phyloP scores from a whole-genome alignment of 2,329 filamentous ascomycete species.

The Pseudopithomyces chartarum region DNA sequence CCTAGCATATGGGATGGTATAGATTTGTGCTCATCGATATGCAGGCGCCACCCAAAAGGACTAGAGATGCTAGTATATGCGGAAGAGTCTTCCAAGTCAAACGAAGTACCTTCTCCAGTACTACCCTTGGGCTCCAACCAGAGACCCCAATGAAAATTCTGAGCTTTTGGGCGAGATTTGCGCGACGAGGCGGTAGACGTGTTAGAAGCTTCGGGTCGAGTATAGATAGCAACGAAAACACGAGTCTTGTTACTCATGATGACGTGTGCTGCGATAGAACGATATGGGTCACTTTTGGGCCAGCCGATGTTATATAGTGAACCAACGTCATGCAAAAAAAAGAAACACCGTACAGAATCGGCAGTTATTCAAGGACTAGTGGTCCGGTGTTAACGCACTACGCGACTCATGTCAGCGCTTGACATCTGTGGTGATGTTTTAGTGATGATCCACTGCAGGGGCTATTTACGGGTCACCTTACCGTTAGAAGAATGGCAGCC shows the following conservation, averaged over 20 bases:
- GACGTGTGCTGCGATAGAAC: not conserved
- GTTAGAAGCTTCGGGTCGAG: slow-evolving; percentile 8
- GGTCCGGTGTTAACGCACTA: not conserved
- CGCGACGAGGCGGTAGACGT: not conserved
- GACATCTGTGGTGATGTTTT: not conserved
- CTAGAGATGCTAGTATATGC: slow-evolving; percentile 12
- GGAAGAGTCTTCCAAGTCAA: slow-evolving; percentile 14
- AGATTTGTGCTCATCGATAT: slow-evolving; percentile 13
- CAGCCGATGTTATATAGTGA: not conserved
- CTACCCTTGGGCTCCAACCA: slow-evolving; percentile 23
- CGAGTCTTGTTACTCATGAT: slow-evolving; percentile 21
- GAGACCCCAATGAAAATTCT: slow-evolving; percentile 20
- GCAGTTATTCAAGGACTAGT: not conserved
- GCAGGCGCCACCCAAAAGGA: slow-evolving; percentile 19
- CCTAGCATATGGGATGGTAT: slow-evolving; percentile 16
- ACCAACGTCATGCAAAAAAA: too few relatives aligned
- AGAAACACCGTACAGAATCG: not conserved
- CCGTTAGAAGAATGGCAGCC: not conserved
- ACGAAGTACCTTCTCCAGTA: slow-evolving; percentile 17
- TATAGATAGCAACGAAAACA: slow-evolving; percentile 21
- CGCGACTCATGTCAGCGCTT: slow-evolving; percentile 1
- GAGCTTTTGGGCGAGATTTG: slow-evolving; percentile 5
- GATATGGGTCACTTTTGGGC: not conserved
- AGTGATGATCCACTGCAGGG: not conserved
- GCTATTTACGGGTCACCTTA: not conserved